Conservation (phyloP, 1,284 basidiomycete genomes). For the Fomitopsis pinicola region DNA sequence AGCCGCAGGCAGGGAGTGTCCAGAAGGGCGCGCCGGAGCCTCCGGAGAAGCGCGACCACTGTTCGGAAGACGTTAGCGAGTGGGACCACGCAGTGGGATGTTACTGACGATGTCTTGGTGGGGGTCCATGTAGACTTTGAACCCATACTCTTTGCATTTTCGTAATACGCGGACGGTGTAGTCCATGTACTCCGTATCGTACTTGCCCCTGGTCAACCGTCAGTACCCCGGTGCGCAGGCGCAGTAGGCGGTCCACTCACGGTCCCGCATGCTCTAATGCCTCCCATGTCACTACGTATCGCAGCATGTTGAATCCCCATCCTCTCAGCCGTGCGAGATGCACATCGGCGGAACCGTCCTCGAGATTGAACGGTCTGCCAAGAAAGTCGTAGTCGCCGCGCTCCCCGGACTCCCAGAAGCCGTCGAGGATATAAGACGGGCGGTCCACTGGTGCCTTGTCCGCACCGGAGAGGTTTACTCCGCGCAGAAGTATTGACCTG, state of each 20-base stretch:
- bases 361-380: constrained; percentile 75
- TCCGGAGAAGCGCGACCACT: constrained; percentile 98
- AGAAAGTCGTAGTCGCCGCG: constrained; percentile 70
- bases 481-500: constrained; percentile 82
- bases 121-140: constrained; percentile 92
- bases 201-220: constrained; percentile 62
- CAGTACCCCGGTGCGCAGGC: background rate
- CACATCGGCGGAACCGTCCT: constrained; percentile 84
- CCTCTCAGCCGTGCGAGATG: constrained; percentile 82
- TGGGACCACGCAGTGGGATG: background rate
- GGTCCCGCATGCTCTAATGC: constrained; percentile 91
- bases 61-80: constrained; percentile 1
- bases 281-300: constrained; percentile 95
- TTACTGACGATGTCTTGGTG: constrained; percentile 89
- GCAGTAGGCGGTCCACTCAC: constrained; percentile 47
- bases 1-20: constrained; percentile 90
- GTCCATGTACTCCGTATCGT: constrained; percentile 90
- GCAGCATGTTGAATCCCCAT: constrained; percentile 95
- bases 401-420: constrained; percentile 90
- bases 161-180: constrained; percentile 84
- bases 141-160: constrained; percentile 94
- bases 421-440: constrained; percentile 65
- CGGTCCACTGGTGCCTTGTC: constrained; percentile 78
- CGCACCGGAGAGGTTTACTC: constrained; percentile 90
- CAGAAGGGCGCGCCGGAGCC: constrained; percentile 96